Percentiles rank a stretch among this genome's conserved stretches.
Evolutionary conservation across 768 basidiomycete genomes (phyloP).

Genomic region (Leccinum rimulosum): DNA sequence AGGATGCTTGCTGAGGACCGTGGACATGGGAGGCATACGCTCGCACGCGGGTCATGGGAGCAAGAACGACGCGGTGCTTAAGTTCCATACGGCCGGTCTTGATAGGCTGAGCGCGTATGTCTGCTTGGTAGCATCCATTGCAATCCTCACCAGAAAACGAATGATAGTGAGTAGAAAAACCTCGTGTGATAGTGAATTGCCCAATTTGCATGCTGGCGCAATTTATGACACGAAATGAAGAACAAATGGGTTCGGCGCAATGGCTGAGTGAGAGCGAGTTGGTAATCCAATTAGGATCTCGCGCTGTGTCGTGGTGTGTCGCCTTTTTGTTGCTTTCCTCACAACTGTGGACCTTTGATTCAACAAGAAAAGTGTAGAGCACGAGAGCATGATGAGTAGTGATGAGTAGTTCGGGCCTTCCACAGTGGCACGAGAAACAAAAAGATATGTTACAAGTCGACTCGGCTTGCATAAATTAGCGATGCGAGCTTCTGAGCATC

Average conservation of each 20-base stretch:
- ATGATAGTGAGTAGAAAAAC: not conserved
- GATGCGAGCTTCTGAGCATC: slow-evolving; percentile 13
- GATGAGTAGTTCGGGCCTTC: not conserved
- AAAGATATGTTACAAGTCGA: slow-evolving; percentile 1
- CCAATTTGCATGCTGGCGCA: not conserved
- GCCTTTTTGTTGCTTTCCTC: not conserved
- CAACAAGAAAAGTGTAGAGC: not conserved
- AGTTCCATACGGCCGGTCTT: slow-evolving; percentile 41
- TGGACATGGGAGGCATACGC: slow-evolving; percentile 36
- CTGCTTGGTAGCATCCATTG: slow-evolving; percentile 3
- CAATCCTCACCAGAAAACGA: not conserved
- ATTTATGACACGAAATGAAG: not conserved
- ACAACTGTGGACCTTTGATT: not conserved
- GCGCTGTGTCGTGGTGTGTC: not conserved
- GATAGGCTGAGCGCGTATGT: slow-evolving; percentile 37
- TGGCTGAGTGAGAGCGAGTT: not conserved
- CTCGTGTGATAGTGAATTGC: not conserved
- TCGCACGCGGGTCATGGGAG: slow-evolving; percentile 50
- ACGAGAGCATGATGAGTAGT: not conserved
- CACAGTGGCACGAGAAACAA: not conserved
- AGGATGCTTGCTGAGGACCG: slow-evolving; percentile 38
- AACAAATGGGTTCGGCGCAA: not conserved
- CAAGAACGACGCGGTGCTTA: slow-evolving; percentile 51
- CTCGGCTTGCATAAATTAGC: slow-evolving; percentile 7
- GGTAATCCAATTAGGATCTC: not conserved